These are phyloP conservation scores for Gelatoporia subvermispora DNA, from an alignment of 768 basidiomycete genomes.

Conservation along the genomic window DNA sequence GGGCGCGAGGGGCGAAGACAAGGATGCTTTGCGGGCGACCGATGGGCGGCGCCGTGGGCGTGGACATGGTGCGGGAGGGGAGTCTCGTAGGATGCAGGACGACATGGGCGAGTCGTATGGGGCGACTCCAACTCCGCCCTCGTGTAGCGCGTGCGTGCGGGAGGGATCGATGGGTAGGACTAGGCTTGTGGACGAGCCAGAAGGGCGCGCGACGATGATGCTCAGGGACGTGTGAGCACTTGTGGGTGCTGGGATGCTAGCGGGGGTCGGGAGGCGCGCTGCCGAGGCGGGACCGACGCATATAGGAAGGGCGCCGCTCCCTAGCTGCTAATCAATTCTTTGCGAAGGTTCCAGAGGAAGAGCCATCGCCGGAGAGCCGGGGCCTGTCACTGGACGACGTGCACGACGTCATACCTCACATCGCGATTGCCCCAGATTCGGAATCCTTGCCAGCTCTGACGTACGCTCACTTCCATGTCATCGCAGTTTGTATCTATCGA, in stretches of 20 bases:
- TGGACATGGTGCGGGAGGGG: too few species aligned
- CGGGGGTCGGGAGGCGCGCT: slow-evolving; percentile 25
- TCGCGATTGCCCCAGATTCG: slow-evolving; percentile 96
- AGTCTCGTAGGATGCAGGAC: too few species aligned
- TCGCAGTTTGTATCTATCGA: slow-evolving; percentile 82
- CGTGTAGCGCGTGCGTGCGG: too few species aligned
- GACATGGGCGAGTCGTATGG: too few species aligned
- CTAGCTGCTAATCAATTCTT: neutral
- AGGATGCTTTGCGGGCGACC: too few species aligned
- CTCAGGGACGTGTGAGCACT: slow-evolving; percentile 76
- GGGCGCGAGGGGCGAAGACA: too few species aligned
- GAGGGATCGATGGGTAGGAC: too few species aligned
- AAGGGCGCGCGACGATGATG: slow-evolving; percentile 73
- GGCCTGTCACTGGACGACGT: slow-evolving; percentile 73
- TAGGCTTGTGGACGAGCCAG: slow-evolving; percentile 62
- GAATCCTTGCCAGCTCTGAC: slow-evolving; percentile 41
- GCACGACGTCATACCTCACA: slow-evolving; percentile 89
- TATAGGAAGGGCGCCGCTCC: slow-evolving; percentile 45
- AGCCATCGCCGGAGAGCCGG: neutral
- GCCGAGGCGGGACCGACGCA: slow-evolving; percentile 22
- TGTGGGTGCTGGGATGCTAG: slow-evolving; percentile 58
- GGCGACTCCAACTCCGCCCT: too few species aligned
- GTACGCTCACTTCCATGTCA: too few species aligned
- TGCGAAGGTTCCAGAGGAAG: neutral
- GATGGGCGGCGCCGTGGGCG: too few species aligned